A percentile compares a stretch with the other conserved stretches of the same genome.
phyloP scores from a whole-genome alignment of 2,329 filamentous ascomycete species.

The Apiospora marii region DNA sequence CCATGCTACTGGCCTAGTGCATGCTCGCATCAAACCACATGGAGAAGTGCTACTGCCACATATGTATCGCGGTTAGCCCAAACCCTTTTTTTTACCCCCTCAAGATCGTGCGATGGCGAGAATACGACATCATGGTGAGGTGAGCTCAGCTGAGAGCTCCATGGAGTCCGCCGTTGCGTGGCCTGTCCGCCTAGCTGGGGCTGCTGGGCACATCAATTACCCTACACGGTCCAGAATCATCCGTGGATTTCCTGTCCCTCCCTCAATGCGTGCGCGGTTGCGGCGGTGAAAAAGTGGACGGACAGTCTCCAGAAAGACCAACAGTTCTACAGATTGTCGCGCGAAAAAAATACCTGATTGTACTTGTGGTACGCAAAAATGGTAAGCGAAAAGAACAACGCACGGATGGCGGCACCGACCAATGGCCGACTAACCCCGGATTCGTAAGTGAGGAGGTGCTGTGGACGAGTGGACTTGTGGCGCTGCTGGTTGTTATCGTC shows the following conservation, averaged over 20 bases:
- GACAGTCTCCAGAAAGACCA: neutral
- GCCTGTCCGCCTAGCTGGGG: neutral
- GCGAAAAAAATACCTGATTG: neutral
- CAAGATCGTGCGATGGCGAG: conserved; percentile 1
- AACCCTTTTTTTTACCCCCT: neutral
- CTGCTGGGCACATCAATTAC: neutral
- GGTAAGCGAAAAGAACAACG: neutral
- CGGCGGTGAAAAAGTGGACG: conserved; percentile 15
- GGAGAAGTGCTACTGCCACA: conserved; percentile 12
- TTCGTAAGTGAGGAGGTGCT: conserved; percentile 18
- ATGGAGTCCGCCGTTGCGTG: neutral
- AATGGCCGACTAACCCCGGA: conserved; percentile 13
- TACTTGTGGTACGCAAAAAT: neutral
- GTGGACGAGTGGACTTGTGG: conserved; percentile 5
- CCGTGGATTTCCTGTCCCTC: neutral
- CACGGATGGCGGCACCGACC: conserved; percentile 6
- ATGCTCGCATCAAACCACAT: conserved; percentile 2
- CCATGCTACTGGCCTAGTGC: neutral
- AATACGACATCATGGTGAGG: neutral
- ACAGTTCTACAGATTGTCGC: neutral
- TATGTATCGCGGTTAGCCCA: neutral
- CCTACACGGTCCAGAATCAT: conserved; percentile 1
- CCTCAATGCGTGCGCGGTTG: neutral
- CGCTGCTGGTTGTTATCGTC: neutral
- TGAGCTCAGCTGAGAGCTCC: conserved; percentile 6